Base-by-base conservation (phyloP, 305 asterid genomes). In the Salvia sclarea region DNA sequence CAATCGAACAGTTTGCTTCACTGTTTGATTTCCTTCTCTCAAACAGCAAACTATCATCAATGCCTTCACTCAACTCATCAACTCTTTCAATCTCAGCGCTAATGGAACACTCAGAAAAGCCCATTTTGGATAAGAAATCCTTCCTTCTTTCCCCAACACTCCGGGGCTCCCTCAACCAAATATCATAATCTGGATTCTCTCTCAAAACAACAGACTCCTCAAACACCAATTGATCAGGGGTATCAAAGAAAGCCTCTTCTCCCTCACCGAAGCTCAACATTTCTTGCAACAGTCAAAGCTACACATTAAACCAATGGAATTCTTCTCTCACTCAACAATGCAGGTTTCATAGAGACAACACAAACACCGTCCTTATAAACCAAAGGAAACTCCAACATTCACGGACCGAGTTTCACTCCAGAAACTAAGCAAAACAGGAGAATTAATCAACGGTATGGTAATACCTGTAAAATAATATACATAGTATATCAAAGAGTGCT, bases 201-300 rank as follows among this genome's bases (percentile, higher is more conserved):
- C 38, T 22, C 28, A 3, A 57, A 38, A 16, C 74, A 66, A 49
- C 48, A n/a, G 73, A 33, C 30, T 78, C 88, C 13, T 83, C 88
- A 5, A 72, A 78, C 66, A 79, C 37, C 54, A 84, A 73, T 21
- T 69, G 70, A 24, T 87, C 91, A 2, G 30, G 49, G 3, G 89
- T 33, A 72, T 87, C 96, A 72, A 86, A 87, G 89, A 87, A 92
- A 43, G 76, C 66, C 72, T 87, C 98, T 24, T 81, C 88, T 43
- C 67, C 81, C 73, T 72, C 85, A 68, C 70, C 74, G 70, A 63
- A 48, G 30, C 64, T 73, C 82, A 12, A 80, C 94, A 90, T 88
- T 22, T 81, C 88, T 84, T 21, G 47, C 62, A 64, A 43, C 20
- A 50, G 60, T 35, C 75, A 73, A 18, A 77, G 68, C 55, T 54